A percentile compares a stretch with the other conserved stretches of the same genome.
Evolutionary conservation across 2,329 filamentous ascomycete species (phyloP).

Genomic region (Sphaerostilbella broomeana): DNA sequence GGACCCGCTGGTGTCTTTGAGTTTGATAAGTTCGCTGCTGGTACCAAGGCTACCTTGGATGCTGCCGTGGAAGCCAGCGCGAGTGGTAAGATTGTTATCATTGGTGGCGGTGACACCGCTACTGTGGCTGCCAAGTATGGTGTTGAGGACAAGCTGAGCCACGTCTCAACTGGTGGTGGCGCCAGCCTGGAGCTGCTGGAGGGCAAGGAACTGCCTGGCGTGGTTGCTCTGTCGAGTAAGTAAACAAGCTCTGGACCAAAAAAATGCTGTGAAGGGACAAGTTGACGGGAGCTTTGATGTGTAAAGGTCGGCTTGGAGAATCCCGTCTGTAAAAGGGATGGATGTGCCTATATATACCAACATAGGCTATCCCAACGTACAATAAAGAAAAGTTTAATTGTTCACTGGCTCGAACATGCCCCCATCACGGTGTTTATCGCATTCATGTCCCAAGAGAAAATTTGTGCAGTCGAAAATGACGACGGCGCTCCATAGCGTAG

Average conservation of each 20-base stretch:
- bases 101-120: conserved; percentile 95
- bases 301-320: conserved; percentile 24
- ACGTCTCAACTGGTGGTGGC: conserved; percentile 95
- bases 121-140: conserved; percentile 97
- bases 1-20: conserved; percentile 96
- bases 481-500: not conserved
- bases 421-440: not conserved
- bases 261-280: conserved; percentile 20
- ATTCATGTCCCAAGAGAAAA: not conserved
- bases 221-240: conserved; percentile 79
- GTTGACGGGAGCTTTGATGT: conserved; percentile 25
- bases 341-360: conserved; percentile 8
- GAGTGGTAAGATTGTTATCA: conserved; percentile 84
- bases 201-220: conserved; percentile 95
- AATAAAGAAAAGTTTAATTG: conserved; percentile 4
- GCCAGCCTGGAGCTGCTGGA: conserved; percentile 93
- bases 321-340: conserved; percentile 35
- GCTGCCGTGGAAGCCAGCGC: conserved; percentile 76
- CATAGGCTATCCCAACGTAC: not conserved
- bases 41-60: conserved; percentile 88
- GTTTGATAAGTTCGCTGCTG: conserved; percentile 86
- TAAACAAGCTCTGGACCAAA: conserved; percentile 32
- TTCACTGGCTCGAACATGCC: not conserved
- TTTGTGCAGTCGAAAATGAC: not conserved
- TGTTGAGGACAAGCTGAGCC: conserved; percentile 93